These are phyloP conservation scores for Neonectria magnoliae DNA, from an alignment of 2,329 filamentous ascomycete species.

Conservation along the genomic window DNA sequence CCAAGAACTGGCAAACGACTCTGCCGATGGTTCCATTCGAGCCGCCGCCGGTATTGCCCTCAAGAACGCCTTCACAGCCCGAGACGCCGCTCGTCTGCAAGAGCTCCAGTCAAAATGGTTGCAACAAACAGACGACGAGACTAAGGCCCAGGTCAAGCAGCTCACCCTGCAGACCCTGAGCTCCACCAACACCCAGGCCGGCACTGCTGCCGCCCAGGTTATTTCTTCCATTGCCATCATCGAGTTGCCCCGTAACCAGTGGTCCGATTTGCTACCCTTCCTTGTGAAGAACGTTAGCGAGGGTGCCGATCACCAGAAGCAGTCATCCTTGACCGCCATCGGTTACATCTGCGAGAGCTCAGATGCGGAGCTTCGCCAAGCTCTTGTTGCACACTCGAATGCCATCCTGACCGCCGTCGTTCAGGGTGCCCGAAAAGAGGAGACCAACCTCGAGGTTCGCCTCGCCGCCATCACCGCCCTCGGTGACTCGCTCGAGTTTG, in stretches of 20 bases:
- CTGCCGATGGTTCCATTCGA: slow-evolving; percentile 83
- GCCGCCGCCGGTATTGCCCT: slow-evolving; percentile 94
- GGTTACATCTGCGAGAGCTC: slow-evolving; percentile 98
- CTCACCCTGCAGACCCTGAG: slow-evolving; percentile 88
- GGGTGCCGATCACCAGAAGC: slow-evolving; percentile 89
- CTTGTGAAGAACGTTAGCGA: slow-evolving; percentile 93
- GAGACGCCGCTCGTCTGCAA: slow-evolving; percentile 86
- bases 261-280: slow-evolving; percentile 88
- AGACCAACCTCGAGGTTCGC: slow-evolving; percentile 89
- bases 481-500: slow-evolving; percentile 96
- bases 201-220: slow-evolving; percentile 91
- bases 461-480: slow-evolving; percentile 93
- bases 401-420: slow-evolving; percentile 98
- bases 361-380: slow-evolving; percentile 84
- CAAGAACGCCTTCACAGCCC: slow-evolving; percentile 97
- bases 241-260: slow-evolving; percentile 92
- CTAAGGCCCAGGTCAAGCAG: slow-evolving; percentile 89
- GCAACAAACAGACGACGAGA: slow-evolving; percentile 79
- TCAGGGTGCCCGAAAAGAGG: slow-evolving; percentile 96
- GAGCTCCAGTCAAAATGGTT: slow-evolving; percentile 96
- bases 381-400: slow-evolving; percentile 88
- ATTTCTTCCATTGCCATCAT: slow-evolving; percentile 94
- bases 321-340: slow-evolving; percentile 93
- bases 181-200: slow-evolving; percentile 83
- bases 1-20: slow-evolving; percentile 92